Evolutionary conservation across 2,329 filamentous ascomycete species (phyloP).

Genomic region (Alternaria panax): DNA sequence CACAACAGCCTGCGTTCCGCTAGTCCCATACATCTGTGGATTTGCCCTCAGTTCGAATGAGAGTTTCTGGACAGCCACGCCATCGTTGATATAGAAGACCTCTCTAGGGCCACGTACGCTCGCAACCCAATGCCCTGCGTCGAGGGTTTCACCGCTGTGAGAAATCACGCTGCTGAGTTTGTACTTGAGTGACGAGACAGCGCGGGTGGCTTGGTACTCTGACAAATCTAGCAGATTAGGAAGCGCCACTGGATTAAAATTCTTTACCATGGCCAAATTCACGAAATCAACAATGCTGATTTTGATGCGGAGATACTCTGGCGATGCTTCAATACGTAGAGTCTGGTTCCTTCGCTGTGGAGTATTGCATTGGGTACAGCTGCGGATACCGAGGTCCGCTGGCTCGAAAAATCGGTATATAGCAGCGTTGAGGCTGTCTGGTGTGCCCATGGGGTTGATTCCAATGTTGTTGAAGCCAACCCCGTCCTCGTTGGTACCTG

Average conservation of each 20-base stretch:
- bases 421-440: neutral
- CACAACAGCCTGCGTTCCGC: neutral
- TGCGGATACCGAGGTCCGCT: neutral
- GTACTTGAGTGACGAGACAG: neutral
- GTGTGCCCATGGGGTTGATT: neutral
- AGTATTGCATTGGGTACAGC: neutral
- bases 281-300: neutral
- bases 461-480: neutral
- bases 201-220: neutral
- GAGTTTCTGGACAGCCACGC: neutral
- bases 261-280: neutral
- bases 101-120: neutral
- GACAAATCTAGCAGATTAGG: neutral
- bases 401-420: neutral
- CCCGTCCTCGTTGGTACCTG: neutral
- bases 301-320: neutral
- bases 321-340: neutral
- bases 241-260: neutral
- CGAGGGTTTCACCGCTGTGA: neutral
- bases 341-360: neutral
- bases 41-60: neutral
- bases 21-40: neutral
- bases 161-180: neutral
- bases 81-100: neutral
- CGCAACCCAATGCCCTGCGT: neutral